phyloP scores from a whole-genome alignment of 1,284 basidiomycete genomes.

The Polyporus tsugae region DNA sequence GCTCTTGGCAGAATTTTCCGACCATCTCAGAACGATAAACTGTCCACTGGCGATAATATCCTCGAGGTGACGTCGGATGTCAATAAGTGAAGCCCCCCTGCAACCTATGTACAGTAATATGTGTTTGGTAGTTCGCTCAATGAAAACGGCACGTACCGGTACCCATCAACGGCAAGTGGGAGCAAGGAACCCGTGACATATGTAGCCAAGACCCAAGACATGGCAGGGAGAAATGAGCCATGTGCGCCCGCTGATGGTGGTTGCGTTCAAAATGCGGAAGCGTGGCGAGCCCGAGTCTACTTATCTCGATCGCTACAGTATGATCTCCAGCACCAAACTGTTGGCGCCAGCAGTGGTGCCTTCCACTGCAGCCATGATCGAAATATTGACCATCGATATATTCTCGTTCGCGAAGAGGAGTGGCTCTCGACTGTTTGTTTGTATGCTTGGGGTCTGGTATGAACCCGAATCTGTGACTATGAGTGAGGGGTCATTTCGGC shows the following conservation, averaged over 20 bases:
- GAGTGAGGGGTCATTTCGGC: too few relatives aligned
- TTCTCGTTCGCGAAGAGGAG: too few relatives aligned
- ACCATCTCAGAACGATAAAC: neutral
- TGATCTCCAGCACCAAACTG: too few relatives aligned
- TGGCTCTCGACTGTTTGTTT: too few relatives aligned
- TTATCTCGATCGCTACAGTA: too few relatives aligned
- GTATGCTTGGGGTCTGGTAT: too few relatives aligned
- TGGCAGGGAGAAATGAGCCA: neutral
- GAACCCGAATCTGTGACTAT: too few relatives aligned
- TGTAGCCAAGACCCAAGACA: neutral
- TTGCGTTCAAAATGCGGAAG: neutral
- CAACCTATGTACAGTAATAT: neutral
- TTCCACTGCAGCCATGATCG: too few relatives aligned
- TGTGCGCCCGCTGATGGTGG: neutral
- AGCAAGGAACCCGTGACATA: neutral
- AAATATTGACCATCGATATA: too few relatives aligned
- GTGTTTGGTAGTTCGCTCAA: neutral
- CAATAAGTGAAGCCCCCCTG: neutral
- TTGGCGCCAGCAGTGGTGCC: too few relatives aligned
- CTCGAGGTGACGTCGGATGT: too few relatives aligned
- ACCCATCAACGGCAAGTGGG: neutral
- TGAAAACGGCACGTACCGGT: neutral
- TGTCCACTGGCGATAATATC: neutral
- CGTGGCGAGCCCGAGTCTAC: too few relatives aligned
- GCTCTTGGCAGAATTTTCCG: neutral